Conservation (phyloP, 169 alveolate species). For the Eimeria sp. region DNA sequence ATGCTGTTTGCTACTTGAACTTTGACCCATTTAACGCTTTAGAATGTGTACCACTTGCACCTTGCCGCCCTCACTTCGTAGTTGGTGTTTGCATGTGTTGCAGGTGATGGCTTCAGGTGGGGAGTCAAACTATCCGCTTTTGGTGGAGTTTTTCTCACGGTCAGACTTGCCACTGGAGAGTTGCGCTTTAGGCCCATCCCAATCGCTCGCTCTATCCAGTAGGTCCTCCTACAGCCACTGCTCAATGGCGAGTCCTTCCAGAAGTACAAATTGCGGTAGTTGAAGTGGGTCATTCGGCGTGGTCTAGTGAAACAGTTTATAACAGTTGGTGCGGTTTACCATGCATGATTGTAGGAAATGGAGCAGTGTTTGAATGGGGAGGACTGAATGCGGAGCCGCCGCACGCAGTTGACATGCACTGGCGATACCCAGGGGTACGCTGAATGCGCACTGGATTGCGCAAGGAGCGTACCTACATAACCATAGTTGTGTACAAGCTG, state of each 20-base stretch:
- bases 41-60: not conserved
- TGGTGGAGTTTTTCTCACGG: conserved; percentile 37
- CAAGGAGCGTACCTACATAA: not conserved
- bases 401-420: conserved; percentile 36
- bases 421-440: conserved; percentile 45
- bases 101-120: conserved; percentile 70
- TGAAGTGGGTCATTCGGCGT: not conserved
- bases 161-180: conserved; percentile 37
- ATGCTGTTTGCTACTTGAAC: no score
- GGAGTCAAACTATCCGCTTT: conserved; percentile 52
- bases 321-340: not conserved
- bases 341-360: not conserved
- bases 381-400: conserved; percentile 37
- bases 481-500: not conserved
- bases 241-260: not conserved
- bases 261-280: not conserved
- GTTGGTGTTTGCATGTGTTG: not conserved
- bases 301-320: not conserved
- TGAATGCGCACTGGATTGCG: not conserved
- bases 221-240: not conserved
- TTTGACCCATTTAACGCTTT: no score
- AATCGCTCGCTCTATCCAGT: conserved; percentile 64
- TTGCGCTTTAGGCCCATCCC: conserved; percentile 39
- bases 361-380: conserved; percentile 72
- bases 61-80: not conserved